Percentiles rank a stretch among this genome's conserved stretches.
These are phyloP conservation scores for Trichosporon sp. DNA, from an alignment of 1,284 basidiomycete genomes.

Conservation along the genomic window DNA sequence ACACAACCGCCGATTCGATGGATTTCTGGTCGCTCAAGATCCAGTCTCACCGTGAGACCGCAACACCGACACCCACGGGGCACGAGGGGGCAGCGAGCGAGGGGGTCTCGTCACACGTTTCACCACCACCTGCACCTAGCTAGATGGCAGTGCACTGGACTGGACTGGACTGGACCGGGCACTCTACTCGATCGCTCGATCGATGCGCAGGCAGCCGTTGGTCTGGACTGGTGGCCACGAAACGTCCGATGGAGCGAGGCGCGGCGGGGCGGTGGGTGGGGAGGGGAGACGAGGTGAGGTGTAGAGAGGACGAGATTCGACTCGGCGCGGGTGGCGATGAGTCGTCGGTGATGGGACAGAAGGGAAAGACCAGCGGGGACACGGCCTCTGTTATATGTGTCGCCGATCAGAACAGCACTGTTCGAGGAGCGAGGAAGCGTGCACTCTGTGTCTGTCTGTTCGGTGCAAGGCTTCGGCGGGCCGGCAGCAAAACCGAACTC, in stretches of 20 bases:
- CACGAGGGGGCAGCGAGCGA: neutral
- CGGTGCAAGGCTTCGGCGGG: neutral
- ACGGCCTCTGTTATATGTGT: neutral
- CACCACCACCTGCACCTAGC: neutral
- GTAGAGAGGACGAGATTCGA: neutral
- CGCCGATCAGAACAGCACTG: neutral
- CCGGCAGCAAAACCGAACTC: neutral
- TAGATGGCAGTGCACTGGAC: neutral
- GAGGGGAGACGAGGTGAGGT: neutral
- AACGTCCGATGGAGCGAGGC: too few relatives aligned
- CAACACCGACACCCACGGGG: neutral
- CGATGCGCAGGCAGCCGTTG: too few relatives aligned
- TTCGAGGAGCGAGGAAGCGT: neutral
- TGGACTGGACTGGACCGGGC: too few relatives aligned
- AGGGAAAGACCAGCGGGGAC: neutral
- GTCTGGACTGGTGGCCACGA: neutral
- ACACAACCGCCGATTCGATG: neutral
- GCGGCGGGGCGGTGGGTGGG: too few relatives aligned
- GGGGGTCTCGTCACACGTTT: neutral
- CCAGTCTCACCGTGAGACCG: neutral
- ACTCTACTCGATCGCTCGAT: too few relatives aligned
- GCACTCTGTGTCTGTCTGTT: neutral
- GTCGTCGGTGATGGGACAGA: neutral
- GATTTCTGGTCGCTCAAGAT: neutral
- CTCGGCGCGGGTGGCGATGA: neutral